A percentile compares a stretch with the other conserved stretches of the same genome.
These are phyloP conservation scores for Starmerella ratchasimensis DNA, from an alignment of 805 yeast genomes.

Conservation along the genomic window DNA sequence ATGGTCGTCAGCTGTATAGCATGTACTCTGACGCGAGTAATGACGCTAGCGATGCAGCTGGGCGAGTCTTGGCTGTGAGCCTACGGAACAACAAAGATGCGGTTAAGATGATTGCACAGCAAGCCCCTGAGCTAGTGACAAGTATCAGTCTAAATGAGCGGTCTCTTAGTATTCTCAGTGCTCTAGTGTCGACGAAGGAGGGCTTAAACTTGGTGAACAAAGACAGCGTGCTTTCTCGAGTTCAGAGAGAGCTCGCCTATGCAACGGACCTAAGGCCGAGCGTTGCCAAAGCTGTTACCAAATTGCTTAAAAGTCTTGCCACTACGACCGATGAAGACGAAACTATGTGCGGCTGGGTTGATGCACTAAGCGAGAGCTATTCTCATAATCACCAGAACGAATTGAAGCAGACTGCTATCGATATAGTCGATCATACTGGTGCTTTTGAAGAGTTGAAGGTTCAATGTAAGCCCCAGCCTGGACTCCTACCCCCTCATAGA, in stretches of 20 bases:
- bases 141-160: slow-evolving; percentile 4
- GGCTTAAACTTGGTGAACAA: slow-evolving; percentile 5
- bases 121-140: slow-evolving; percentile 5
- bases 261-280: not conserved
- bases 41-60: slow-evolving; percentile 34
- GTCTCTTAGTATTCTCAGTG: slow-evolving; percentile 10
- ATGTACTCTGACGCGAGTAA: slow-evolving; percentile 3
- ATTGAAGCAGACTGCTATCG: slow-evolving; percentile 7
- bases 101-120: slow-evolving; percentile 1
- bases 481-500: slow-evolving; percentile 5
- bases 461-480: slow-evolving; percentile 13
- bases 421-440: slow-evolving; percentile 9
- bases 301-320: slow-evolving; percentile 10
- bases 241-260: slow-evolving; percentile 4
- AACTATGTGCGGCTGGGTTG: slow-evolving; percentile 15
- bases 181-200: slow-evolving; percentile 13
- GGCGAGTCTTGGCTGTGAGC: slow-evolving; percentile 50
- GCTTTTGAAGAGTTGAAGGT: slow-evolving; percentile 11
- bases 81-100: slow-evolving; percentile 66
- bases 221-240: not conserved
- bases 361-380: slow-evolving; percentile 10
- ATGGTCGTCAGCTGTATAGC: slow-evolving; percentile 18
- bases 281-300: slow-evolving; percentile 4
- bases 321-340: slow-evolving; percentile 10
- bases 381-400: slow-evolving; percentile 1